These are phyloP conservation scores for Sphagnum contortum DNA, from an alignment of 225 moss, liverwort and hornwort species.

Conservation along the genomic window DNA sequence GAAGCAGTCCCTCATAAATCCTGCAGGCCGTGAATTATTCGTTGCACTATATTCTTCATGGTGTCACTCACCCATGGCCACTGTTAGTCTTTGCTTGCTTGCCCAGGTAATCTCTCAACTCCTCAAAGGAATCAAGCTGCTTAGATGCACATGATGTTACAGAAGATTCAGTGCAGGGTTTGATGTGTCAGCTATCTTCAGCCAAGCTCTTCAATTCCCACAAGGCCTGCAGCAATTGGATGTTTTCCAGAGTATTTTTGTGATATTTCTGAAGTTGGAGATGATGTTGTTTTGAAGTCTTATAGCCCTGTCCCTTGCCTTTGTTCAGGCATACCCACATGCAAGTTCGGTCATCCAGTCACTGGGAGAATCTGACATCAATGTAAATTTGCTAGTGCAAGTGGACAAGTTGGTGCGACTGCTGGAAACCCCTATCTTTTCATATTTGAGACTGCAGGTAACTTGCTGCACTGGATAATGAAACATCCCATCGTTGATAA, in stretches of 20 bases:
- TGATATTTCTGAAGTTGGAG: too few species aligned
- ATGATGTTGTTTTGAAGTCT: too few species aligned
- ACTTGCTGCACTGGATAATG: background rate
- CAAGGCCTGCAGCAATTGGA: too few species aligned
- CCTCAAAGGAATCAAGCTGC: too few species aligned
- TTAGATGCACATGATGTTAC: too few species aligned
- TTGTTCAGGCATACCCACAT: conserved; percentile 75
- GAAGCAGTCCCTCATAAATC: conserved; percentile 69
- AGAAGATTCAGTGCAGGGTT: too few species aligned
- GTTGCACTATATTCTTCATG: conserved; percentile 85
- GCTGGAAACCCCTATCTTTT: conserved; percentile 93
- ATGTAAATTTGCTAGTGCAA: conserved; percentile 96
- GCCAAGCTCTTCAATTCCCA: too few species aligned
- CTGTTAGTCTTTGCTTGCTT: conserved; percentile 96
- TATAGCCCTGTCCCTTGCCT: background rate
- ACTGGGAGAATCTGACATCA: conserved; percentile 89
- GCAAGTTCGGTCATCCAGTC: conserved; percentile 89
- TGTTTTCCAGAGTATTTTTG: too few species aligned
- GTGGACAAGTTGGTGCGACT: conserved; percentile 97
- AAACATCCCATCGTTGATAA: too few species aligned
- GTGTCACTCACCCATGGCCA: conserved; percentile 98
- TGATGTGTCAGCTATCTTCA: too few species aligned
- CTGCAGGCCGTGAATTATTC: conserved; percentile 70
- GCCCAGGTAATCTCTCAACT: conserved; percentile 59
- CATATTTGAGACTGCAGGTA: conserved; percentile 95